Conservation (phyloP, 2,329 filamentous ascomycete genomes). For the Epichloe festucae region DNA sequence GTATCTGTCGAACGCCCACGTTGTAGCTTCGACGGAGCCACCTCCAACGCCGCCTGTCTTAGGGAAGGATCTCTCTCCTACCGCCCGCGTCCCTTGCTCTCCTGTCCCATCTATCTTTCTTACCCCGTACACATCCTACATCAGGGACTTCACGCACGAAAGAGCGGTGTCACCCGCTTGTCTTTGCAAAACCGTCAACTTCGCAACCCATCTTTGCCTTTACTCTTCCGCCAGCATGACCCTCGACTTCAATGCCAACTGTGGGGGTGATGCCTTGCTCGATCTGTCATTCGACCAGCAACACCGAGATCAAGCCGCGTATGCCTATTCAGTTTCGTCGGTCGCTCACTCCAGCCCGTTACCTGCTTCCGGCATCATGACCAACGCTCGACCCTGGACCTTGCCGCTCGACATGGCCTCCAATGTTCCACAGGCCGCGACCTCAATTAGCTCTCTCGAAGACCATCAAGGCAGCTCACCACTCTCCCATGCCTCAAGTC, state of each 20-base stretch:
- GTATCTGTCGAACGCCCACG: conserved; percentile 1
- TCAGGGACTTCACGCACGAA: conserved; percentile 24
- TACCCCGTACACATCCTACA: conserved; percentile 15
- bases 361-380: conserved; percentile 22
- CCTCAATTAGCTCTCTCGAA: conserved; percentile 35
- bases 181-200: conserved; percentile 23
- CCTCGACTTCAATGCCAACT: conserved; percentile 46
- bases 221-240: conserved; percentile 32
- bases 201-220: conserved; percentile 19
- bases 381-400: conserved; percentile 31
- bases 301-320: conserved; percentile 40
- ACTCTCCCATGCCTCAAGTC: conserved; percentile 37
- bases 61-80: neutral
- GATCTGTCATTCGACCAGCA: conserved; percentile 48
- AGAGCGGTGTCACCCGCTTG: conserved; percentile 31
- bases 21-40: conserved; percentile 1
- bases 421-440: conserved; percentile 28
- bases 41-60: conserved; percentile 6
- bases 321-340: conserved; percentile 12
- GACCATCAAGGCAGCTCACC: conserved; percentile 35
- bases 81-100: conserved; percentile 1
- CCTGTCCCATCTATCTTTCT: neutral
- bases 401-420: conserved; percentile 40
- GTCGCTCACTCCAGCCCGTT: conserved; percentile 19
- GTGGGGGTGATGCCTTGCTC: conserved; percentile 44